These are phyloP conservation scores for Arxiozyma telluris DNA, from an alignment of 1,139 yeast genomes.

Conservation along the genomic window DNA sequence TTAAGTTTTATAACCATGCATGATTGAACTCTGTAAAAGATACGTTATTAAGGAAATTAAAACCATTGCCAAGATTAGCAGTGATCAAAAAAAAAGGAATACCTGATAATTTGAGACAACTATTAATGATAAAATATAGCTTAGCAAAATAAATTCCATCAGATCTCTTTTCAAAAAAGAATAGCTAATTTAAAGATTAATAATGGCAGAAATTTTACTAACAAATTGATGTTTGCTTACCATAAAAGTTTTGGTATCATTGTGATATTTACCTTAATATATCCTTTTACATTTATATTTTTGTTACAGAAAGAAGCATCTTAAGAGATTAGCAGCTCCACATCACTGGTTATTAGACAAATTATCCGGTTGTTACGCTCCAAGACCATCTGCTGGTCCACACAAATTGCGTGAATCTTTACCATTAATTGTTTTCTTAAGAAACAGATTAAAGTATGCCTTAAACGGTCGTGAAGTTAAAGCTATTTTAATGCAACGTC, in stretches of 20 bases:
- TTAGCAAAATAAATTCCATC: not conserved
- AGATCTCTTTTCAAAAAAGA: not conserved
- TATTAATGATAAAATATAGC: not conserved
- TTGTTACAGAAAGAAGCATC: constrained; percentile 66
- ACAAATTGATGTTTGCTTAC: not conserved
- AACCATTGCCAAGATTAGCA: no score
- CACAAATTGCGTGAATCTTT: constrained; percentile 99
- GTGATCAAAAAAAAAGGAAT: not conserved
- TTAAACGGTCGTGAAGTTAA: constrained; percentile 99
- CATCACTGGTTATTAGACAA: constrained; percentile 99
- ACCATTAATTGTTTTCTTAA: constrained; percentile 94
- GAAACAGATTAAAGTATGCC: constrained; percentile 99
- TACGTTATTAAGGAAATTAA: no score
- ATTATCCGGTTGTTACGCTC: constrained; percentile 98
- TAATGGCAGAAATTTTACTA: not conserved
- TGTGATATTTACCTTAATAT: not conserved
- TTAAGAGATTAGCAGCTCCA: constrained; percentile 99
- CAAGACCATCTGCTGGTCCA: constrained; percentile 99
- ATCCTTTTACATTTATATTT: not conserved
- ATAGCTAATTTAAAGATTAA: not conserved
- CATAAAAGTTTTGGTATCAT: not conserved
- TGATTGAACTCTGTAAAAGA: no score
- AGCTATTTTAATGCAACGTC: constrained; percentile 98
- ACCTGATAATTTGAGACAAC: no score
- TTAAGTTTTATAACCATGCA: no score